Evolutionary conservation across 768 basidiomycete genomes (phyloP), one percentile per base, ranked within the genome.

Genomic region (Macrolepiota dolichaula): DNA sequence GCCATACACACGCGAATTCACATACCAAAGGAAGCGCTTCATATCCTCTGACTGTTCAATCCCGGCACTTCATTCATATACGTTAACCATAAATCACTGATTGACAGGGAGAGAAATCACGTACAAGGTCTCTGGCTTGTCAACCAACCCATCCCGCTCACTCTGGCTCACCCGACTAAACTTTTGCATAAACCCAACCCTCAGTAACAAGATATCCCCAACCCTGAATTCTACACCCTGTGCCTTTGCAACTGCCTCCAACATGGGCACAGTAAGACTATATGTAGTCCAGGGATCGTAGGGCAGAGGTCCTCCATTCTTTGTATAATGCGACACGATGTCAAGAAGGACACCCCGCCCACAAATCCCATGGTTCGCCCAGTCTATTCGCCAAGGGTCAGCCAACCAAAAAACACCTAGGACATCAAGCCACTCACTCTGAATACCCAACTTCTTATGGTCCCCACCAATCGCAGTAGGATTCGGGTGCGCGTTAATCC

Each of bases 11-110:
- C 15, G 47, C 38, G 59, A 61, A 42, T n/a, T 32, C 4, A 69
- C 76, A 15, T 67, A 86, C 87, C 88, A 90, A n/a, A 88, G 70
- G 73, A 88, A 89, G 9, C 81, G 79, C 64, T 87, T 89, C 87
- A 87, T 87, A 44, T 85, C 85, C 17, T 87, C 84, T 24, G 80
- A 78, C 68, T 87, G 86, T 61, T 88, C 85, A 51, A 89, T 83
- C 1, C 87, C 87, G 42, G 87, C 85, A 64, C 87, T 88, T 38
- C 49, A 59, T 42, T n/a, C 42, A 6, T 17, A 13, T 19, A 49
- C 22, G 19, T 49, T 38, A 29, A 40, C 17, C 6, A n/a, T 36
- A 27, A 29, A 13, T 36, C 47, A 42, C 40, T 49, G 57, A 32
- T 46, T 19, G 19, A 42, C 27, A n/a, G 24, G 10, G 15, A 51